Evolutionary conservation across 345 rosid species (phyloP).

Genomic region (Brassica juncea): DNA sequence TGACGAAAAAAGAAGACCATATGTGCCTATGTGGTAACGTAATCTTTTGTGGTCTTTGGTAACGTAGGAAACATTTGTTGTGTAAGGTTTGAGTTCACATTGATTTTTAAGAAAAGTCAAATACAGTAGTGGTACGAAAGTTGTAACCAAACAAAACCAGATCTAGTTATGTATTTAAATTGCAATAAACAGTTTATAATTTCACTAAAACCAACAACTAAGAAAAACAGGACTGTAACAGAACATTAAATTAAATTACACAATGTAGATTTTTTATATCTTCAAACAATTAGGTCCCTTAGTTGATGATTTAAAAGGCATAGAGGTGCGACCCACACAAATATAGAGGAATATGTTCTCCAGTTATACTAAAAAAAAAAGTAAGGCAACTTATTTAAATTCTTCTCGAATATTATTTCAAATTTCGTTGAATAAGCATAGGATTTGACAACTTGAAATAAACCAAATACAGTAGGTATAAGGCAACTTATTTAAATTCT

Average conservation of each 20-base stretch:
- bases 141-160: not conserved
- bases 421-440: constrained; percentile 34
- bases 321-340: constrained; percentile 22
- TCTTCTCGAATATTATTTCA: constrained; percentile 40
- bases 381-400: constrained; percentile 9
- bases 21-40: not conserved
- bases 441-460: constrained; percentile 35
- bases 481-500: constrained; percentile 10
- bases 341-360: constrained; percentile 30
- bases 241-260: not conserved
- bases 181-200: not conserved
- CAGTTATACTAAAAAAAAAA: constrained; percentile 8
- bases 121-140: not conserved
- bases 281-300: constrained; percentile 5
- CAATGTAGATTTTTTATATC: not conserved
- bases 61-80: not conserved
- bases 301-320: constrained; percentile 13
- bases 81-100: not conserved
- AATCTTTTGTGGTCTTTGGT: not conserved
- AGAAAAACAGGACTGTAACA: not conserved
- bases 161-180: not conserved
- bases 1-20: not conserved
- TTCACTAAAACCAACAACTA: not conserved
- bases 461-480: constrained; percentile 8
- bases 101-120: not conserved